Evolutionary conservation across 2,329 filamentous ascomycete genomes (phyloP).

Genomic region (Aspergillus fumigatus): DNA sequence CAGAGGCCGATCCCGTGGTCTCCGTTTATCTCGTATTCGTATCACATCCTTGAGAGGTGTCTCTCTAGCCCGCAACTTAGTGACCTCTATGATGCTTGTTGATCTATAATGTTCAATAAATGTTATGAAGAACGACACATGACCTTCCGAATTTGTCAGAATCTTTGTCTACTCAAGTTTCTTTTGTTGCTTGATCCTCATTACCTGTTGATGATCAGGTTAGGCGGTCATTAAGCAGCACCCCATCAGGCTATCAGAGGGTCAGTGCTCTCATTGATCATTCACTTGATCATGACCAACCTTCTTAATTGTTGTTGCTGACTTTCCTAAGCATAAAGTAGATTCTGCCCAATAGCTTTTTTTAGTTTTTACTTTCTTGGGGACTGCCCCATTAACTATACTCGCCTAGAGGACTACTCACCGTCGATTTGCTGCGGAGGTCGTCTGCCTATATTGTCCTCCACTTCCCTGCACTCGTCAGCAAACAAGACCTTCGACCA

Average conservation of each 20-base stretch:
- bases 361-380: not conserved
- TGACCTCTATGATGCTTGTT: not conserved
- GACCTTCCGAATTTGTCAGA: not conserved
- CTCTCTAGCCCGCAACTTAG: not conserved
- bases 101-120: not conserved
- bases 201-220: not conserved
- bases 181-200: not conserved
- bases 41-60: not conserved
- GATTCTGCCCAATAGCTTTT: not conserved
- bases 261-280: not conserved
- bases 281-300: not conserved
- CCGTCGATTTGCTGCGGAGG: not conserved
- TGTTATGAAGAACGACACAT: not conserved
- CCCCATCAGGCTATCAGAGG: not conserved
- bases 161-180: not conserved
- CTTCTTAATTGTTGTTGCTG: not conserved
- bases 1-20: slow-evolving; percentile 17
- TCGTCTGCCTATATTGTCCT: not conserved
- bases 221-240: not conserved
- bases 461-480: not conserved
- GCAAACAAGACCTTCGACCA: not conserved
- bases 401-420: not conserved
- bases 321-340: not conserved
- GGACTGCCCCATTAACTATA: not conserved
- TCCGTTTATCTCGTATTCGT: slow-evolving; percentile 12